phyloP scores from a whole-genome alignment of 176 grass and related monocot genomes.

The Eleusine indica region DNA sequence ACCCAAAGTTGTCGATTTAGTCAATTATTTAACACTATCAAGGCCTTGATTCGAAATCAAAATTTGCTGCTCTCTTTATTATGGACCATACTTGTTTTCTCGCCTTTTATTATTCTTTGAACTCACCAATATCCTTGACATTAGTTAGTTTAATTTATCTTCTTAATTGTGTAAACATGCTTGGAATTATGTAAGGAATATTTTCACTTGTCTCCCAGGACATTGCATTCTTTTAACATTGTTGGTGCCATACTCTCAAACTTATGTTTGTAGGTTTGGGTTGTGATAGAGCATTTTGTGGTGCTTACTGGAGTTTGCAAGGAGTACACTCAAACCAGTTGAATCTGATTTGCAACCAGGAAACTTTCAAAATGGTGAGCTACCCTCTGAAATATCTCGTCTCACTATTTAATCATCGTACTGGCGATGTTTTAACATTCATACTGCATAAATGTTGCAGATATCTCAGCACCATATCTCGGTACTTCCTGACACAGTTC shows the following conservation, averaged over 20 bases:
- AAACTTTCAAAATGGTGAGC: slow-evolving; percentile 75
- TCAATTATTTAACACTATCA: slow-evolving; percentile 16
- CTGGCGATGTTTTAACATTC: slow-evolving; percentile 33
- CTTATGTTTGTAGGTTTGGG: slow-evolving; percentile 64
- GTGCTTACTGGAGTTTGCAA: slow-evolving; percentile 84
- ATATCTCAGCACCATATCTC: slow-evolving; percentile 60
- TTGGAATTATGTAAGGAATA: not conserved
- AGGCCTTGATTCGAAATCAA: slow-evolving; percentile 14
- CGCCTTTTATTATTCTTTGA: slow-evolving; percentile 8
- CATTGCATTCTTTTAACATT: slow-evolving; percentile 18
- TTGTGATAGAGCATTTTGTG: slow-evolving; percentile 78
- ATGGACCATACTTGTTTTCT: not conserved
- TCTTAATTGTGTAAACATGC: slow-evolving; percentile 8
- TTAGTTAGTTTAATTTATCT: slow-evolving; percentile 17
- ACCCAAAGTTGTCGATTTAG: not conserved
- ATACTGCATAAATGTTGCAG: slow-evolving; percentile 49
- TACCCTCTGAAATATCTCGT: not conserved
- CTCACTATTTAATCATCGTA: not conserved
- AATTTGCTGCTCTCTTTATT: not conserved
- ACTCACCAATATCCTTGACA: slow-evolving; percentile 3
- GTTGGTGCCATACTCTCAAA: slow-evolving; percentile 5
- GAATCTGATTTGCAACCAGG: slow-evolving; percentile 66
- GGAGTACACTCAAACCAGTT: slow-evolving; percentile 74
- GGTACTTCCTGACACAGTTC: slow-evolving; percentile 67
- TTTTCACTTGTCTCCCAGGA: not conserved